Percentiles rank a stretch among this genome's conserved stretches.
Evolutionary conservation across 2,329 filamentous ascomycete species (phyloP).

Genomic region (Colletotrichum somersetense): DNA sequence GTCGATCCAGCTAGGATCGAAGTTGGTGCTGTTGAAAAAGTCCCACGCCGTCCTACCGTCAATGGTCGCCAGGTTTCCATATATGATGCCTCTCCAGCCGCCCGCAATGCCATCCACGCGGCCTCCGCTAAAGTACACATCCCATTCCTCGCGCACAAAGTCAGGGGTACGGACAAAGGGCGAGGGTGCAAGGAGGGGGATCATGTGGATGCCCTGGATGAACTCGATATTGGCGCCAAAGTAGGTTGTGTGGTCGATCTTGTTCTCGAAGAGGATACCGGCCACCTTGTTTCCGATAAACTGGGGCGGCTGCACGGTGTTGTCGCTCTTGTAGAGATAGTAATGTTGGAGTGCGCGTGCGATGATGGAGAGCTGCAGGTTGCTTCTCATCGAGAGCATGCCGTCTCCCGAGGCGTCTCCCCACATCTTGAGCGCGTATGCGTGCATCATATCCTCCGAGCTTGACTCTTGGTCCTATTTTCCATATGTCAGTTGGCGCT

Average conservation of each 20-base stretch:
- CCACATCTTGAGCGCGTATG: conserved; percentile 95
- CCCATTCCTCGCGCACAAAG: conserved; percentile 89
- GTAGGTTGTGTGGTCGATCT: conserved; percentile 92
- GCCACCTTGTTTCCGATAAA: conserved; percentile 84
- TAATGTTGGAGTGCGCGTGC: conserved; percentile 81
- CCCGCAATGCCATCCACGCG: conserved; percentile 74
- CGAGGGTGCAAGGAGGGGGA: conserved; percentile 78
- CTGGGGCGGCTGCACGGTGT: conserved; percentile 76
- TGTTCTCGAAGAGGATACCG: conserved; percentile 90
- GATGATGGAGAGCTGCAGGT: conserved; percentile 86
- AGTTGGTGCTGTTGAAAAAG: conserved; percentile 78
- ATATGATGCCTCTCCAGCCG: conserved; percentile 89
- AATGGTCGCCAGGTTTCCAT: conserved; percentile 83
- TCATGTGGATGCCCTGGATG: conserved; percentile 85
- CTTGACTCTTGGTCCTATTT: conserved; percentile 81
- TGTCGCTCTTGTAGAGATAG: conserved; percentile 82
- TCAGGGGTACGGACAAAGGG: conserved; percentile 73
- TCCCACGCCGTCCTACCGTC: conserved; percentile 77
- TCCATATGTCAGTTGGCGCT: conserved; percentile 3
- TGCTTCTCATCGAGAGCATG: conserved; percentile 83
- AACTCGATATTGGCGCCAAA: conserved; percentile 82
- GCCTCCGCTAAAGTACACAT: conserved; percentile 78
- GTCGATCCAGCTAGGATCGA: conserved; percentile 79
- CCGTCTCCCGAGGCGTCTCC: conserved; percentile 80
- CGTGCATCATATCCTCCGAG: conserved; percentile 89